Percentiles rank a stretch among this genome's conserved stretches.
Evolutionary conservation across 164 flowering plant genomes (phyloP).

Genomic region (Aristolochia californica): DNA sequence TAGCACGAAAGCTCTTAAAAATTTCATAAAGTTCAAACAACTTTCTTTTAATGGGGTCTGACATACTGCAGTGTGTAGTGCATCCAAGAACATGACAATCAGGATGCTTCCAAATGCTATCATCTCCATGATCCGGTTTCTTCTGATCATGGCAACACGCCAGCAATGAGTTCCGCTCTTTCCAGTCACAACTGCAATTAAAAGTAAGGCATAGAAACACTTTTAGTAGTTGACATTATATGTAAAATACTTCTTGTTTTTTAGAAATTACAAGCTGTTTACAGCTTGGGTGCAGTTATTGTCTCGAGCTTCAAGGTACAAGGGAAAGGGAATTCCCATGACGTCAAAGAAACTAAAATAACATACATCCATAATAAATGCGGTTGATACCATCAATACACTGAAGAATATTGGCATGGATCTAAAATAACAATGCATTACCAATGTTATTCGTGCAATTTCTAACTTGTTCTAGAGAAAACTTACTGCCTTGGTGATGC

Average conservation of each 20-base stretch:
- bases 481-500: too few species aligned
- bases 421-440: too few species aligned
- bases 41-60: constrained; percentile 32
- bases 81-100: constrained; percentile 85
- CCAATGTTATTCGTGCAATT: too few species aligned
- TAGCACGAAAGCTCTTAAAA: constrained; percentile 66
- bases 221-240: background rate
- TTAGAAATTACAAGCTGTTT: too few species aligned
- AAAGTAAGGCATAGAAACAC: constrained; percentile 12
- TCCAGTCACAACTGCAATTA: constrained; percentile 81
- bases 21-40: constrained; percentile 89
- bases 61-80: constrained; percentile 30
- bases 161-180: constrained; percentile 38
- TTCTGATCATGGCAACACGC: constrained; percentile 4
- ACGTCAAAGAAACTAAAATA: too few species aligned
- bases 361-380: too few species aligned
- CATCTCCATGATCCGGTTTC: constrained; percentile 10
- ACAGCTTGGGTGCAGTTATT: too few species aligned
- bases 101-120: constrained; percentile 41
- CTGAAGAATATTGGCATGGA: too few species aligned
- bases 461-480: too few species aligned
- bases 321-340: too few species aligned
- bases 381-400: too few species aligned
- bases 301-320: too few species aligned
- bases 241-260: background rate